Evolutionary conservation across 2,329 filamentous ascomycete species (phyloP), one percentile per base, ranked within the genome.

Genomic region (Paecilomyces fulvus): DNA sequence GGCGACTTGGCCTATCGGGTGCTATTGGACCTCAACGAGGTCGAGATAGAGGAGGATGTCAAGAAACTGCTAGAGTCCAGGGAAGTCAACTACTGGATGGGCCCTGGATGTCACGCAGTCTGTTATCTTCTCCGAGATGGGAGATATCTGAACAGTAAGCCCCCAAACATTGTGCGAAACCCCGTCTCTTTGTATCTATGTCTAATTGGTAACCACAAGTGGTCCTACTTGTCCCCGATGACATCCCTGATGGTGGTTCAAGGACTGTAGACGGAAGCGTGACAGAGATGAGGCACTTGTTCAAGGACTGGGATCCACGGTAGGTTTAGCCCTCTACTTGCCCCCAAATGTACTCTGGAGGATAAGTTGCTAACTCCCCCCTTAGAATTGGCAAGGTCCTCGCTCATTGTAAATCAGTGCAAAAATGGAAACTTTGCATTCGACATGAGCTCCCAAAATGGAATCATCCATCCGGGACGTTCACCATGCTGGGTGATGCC

Each of bases 1-100:
- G 85, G 85, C 0, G 85, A 88, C 64, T 67, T 87, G 11, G 86
- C 84, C 0, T 88, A 86, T 62, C 75, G 85, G 1, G 48, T 49
- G 8, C 48, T 49, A 11, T 49, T 49, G 48, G 48, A 49, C 48
- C 25, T 49, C 21, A 49, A 28, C 23, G 25, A 49, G 12, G 23
- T 49, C 10, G 14, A 49, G 48, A 10, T 49, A n/a, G 48, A 49
- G 48, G 48, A 49, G 12, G 48, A 49, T 6, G 48, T 49, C 12
- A 17, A 49, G 48, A 49, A 49, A 28, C 3, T 49, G 48, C 8
- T 49, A 28, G 48, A 49, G 6, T 3, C 48, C 8, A 49, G 25
- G 20, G 48, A 49, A 14, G 48, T 49, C 10, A 23, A 49, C 14
- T 49, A 49, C 14, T 49, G 48, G 48, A 49, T 49, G 48, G 48